A percentile compares a stretch with the other conserved stretches of the same genome.
Evolutionary conservation across 2,329 filamentous ascomycete species (phyloP).

Genomic region (Fusarium sp.): DNA sequence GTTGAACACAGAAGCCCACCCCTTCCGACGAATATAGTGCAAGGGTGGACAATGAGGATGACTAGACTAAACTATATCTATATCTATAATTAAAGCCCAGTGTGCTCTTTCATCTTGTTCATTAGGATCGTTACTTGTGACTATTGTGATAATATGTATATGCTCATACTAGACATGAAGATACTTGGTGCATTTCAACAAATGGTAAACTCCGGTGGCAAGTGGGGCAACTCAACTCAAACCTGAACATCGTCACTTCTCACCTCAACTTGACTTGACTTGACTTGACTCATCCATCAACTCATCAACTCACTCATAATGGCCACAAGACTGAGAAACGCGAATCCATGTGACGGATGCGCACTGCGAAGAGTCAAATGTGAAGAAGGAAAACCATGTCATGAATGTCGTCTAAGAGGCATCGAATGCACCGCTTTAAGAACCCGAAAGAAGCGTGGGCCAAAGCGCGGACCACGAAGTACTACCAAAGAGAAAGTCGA

Average conservation of each 20-base stretch:
- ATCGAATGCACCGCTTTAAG: conserved; percentile 30
- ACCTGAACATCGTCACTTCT: conserved; percentile 14
- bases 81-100: too few species aligned
- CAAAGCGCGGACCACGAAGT: conserved; percentile 29
- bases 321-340: conserved; percentile 28
- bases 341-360: conserved; percentile 34
- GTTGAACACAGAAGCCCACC: conserved; percentile 66
- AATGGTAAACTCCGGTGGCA: background rate
- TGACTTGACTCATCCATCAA: too few species aligned
- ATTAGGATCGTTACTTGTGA: too few species aligned
- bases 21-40: conserved; percentile 44
- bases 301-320: conserved; percentile 2
- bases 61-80: too few species aligned
- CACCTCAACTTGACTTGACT: background rate
- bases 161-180: too few species aligned
- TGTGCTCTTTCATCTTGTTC: too few species aligned
- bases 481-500: conserved; percentile 27
- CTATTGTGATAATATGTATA: too few species aligned
- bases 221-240: conserved; percentile 24
- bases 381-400: conserved; percentile 29
- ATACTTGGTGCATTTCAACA: too few species aligned
- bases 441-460: conserved; percentile 28
- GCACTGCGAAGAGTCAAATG: conserved; percentile 32
- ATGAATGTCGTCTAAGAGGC: conserved; percentile 28
- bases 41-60: background rate